Evolutionary conservation across 2,329 filamentous ascomycete genomes (phyloP).

Genomic region (Xylariaceae sp.): DNA sequence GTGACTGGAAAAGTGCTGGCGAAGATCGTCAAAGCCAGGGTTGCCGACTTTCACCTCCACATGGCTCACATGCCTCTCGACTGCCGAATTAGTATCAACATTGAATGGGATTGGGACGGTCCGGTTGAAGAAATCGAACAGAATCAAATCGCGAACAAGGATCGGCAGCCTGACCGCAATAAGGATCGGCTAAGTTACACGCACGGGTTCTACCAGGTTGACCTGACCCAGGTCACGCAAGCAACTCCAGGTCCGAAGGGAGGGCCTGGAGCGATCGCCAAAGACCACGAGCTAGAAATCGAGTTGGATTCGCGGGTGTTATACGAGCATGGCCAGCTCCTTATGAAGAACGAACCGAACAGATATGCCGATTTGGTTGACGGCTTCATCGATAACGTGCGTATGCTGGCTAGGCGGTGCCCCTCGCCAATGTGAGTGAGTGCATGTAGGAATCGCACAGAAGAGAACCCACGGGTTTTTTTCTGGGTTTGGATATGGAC

Average conservation of each 20-base stretch:
- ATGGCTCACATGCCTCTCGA: constrained; percentile 75
- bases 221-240: constrained; percentile 82
- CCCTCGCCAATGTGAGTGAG: constrained; percentile 15
- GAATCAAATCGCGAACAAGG: constrained; percentile 33
- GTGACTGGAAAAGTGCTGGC: constrained; percentile 64
- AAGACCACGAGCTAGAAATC: constrained; percentile 77
- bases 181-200: constrained; percentile 92
- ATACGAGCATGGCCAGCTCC: constrained; percentile 58
- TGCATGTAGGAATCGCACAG: not conserved
- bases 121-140: constrained; percentile 52
- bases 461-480: not conserved
- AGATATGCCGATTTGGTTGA: constrained; percentile 64
- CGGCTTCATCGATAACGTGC: constrained; percentile 69
- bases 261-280: constrained; percentile 41
- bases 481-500: not conserved
- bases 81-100: constrained; percentile 87
- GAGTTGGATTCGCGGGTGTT: constrained; percentile 63
- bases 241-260: constrained; percentile 34
- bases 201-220: constrained; percentile 82
- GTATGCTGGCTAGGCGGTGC: constrained; percentile 45
- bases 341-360: constrained; percentile 47
- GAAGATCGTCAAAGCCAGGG: constrained; percentile 86
- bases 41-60: constrained; percentile 82
- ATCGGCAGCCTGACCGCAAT: constrained; percentile 55
- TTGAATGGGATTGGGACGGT: constrained; percentile 85